phyloP scores from a whole-genome alignment of 768 basidiomycete species.

The Naganishia friedmannii region DNA sequence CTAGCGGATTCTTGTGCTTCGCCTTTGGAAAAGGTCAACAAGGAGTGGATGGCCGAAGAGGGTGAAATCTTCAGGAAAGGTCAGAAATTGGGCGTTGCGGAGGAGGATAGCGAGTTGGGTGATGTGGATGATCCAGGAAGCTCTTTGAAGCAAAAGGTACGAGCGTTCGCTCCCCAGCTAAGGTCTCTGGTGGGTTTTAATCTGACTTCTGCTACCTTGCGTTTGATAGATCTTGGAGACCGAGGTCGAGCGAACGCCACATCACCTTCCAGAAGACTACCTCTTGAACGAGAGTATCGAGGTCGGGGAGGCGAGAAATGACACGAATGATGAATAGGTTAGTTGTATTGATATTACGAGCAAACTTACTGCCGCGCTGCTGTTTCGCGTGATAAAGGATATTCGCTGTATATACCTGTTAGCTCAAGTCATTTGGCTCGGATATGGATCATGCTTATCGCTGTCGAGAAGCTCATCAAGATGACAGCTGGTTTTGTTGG shows the following conservation, averaged over 20 bases:
- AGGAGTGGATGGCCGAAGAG: constrained; percentile 86
- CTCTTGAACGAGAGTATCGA: not conserved
- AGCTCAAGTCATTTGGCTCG: too few relatives aligned
- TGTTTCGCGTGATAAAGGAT: not conserved
- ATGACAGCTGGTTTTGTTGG: too few relatives aligned
- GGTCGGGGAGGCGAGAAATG: not conserved
- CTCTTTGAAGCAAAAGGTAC: constrained; percentile 64
- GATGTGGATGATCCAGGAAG: constrained; percentile 60
- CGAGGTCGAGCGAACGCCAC: constrained; percentile 30
- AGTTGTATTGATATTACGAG: not conserved
- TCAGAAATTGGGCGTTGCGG: constrained; percentile 59
- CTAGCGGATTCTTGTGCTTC: constrained; percentile 20
- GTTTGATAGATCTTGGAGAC: constrained; percentile 30
- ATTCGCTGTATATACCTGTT: not conserved
- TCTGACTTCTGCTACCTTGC: not conserved
- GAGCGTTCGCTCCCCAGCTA: constrained; percentile 3
- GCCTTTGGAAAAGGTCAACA: constrained; percentile 38
- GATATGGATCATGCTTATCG: too few relatives aligned
- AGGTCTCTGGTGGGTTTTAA: not conserved
- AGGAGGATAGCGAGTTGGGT: constrained; percentile 76
- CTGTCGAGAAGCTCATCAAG: too few relatives aligned
- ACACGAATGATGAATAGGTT: not conserved
- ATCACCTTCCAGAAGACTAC: constrained; percentile 10
- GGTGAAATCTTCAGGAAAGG: constrained; percentile 95
- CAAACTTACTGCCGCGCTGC: not conserved